phyloP scores from a whole-genome alignment of 352 stramenopile species.

The Phytophthora megakarya region DNA sequence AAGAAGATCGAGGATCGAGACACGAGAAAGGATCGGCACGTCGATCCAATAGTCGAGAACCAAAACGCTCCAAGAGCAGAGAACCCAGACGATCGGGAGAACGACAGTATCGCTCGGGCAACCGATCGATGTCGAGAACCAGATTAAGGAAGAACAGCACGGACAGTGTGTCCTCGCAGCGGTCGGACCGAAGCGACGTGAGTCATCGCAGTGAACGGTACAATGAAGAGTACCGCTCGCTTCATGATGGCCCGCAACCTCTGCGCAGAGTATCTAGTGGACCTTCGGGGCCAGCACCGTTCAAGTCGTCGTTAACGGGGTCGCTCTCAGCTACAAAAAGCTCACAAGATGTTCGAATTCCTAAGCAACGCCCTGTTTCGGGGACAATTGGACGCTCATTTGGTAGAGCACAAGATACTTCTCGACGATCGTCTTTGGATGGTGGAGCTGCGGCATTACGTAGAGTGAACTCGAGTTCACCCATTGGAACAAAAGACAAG shows the following conservation, averaged over 20 bases:
- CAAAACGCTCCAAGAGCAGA: constrained; percentile 22
- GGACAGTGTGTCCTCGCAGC: constrained; percentile 57
- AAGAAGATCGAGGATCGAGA: constrained; percentile 20
- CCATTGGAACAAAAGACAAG: constrained; percentile 12
- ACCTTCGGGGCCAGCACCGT: constrained; percentile 23
- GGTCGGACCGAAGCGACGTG: constrained; percentile 50
- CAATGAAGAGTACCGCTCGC: constrained; percentile 30
- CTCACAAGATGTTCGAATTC: constrained; percentile 54
- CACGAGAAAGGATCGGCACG: constrained; percentile 24
- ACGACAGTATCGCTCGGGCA: constrained; percentile 30
- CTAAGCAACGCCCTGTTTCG: constrained; percentile 31
- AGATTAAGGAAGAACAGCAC: constrained; percentile 58
- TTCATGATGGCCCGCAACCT: constrained; percentile 22
- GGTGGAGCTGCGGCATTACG: constrained; percentile 25
- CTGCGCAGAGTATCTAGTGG: constrained; percentile 30
- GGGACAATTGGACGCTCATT: constrained; percentile 28
- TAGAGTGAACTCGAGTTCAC: constrained; percentile 24
- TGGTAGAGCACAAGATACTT: constrained; percentile 27
- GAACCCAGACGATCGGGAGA: constrained; percentile 20
- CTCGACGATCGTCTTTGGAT: constrained; percentile 41
- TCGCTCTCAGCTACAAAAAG: constrained; percentile 43
- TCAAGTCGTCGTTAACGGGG: constrained; percentile 30
- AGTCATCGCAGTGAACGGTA: constrained; percentile 39
- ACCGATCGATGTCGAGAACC: constrained; percentile 32
- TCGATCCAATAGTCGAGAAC: constrained; percentile 21